Percentiles rank a stretch among this genome's conserved stretches.
phyloP scores from a whole-genome alignment of 1,284 basidiomycete species.

The Cutaneotrichosporon cutaneum region DNA sequence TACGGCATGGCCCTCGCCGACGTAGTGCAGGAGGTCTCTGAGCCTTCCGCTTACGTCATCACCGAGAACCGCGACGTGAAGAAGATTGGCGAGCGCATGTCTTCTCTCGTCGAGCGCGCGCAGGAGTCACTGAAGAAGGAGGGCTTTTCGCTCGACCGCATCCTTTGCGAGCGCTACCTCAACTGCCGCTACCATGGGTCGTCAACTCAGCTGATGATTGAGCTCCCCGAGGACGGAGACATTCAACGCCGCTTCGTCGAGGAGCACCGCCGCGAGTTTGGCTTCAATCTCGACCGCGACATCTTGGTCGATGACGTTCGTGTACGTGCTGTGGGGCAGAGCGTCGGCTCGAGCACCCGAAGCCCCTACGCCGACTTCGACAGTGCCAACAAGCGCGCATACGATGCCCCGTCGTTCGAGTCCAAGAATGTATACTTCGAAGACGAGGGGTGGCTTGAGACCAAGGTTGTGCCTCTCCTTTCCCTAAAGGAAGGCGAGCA shows the following conservation, averaged over 20 bases:
- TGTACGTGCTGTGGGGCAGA: conserved; percentile 42
- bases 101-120: conserved; percentile 55
- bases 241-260: conserved; percentile 36
- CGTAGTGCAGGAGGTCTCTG: conserved; percentile 39
- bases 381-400: conserved; percentile 17
- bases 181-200: conserved; percentile 45
- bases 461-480: conserved; percentile 32
- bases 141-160: conserved; percentile 73
- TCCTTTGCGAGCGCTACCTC: conserved; percentile 63
- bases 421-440: conserved; percentile 43
- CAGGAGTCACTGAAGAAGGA: conserved; percentile 67
- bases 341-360: conserved; percentile 29
- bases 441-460: conserved; percentile 33
- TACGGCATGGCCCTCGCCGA: conserved; percentile 48
- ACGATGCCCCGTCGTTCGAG: conserved; percentile 13
- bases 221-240: conserved; percentile 33
- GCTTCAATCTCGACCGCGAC: conserved; percentile 41
- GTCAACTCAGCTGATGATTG: conserved; percentile 46
- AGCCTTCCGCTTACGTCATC: conserved; percentile 37
- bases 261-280: conserved; percentile 46
- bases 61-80: conserved; percentile 24
- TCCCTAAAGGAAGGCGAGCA: conserved; percentile 37
- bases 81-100: conserved; percentile 31
- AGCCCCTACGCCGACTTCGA: conserved; percentile 36
- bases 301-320: conserved; percentile 44